Percentiles rank a stretch among this genome's conserved stretches.
These are phyloP conservation scores for Annulohypoxylon moriforme DNA, from an alignment of 495 filamentous ascomycete genomes.

Conservation along the genomic window DNA sequence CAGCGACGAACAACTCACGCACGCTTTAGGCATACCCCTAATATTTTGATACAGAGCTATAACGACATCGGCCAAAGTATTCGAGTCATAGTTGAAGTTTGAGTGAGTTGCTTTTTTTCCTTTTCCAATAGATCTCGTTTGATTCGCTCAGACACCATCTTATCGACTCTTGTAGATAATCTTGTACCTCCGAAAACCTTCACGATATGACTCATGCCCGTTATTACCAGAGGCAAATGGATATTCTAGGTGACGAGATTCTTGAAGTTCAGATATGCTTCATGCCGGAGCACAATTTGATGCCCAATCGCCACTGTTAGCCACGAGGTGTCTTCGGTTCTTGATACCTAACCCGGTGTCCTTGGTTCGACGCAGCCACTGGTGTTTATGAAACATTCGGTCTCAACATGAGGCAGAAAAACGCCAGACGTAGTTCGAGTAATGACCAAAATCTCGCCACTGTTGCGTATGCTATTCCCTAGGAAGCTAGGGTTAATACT, in stretches of 20 bases:
- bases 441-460: conserved; percentile 1
- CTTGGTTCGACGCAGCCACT: not conserved
- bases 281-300: conserved; percentile 17
- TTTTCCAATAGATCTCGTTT: not conserved
- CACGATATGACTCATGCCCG: conserved; percentile 11
- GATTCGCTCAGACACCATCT: not conserved
- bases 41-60: not conserved
- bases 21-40: not conserved
- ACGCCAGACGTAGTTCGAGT: not conserved
- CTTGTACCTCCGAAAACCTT: not conserved
- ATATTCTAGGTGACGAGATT: not conserved
- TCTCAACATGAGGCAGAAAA: not conserved
- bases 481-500: not conserved
- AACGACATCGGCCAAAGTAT: not conserved
- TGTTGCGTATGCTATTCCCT: not conserved
- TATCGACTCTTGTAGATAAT: not conserved
- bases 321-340: not conserved
- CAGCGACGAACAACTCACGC: not conserved
- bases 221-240: not conserved
- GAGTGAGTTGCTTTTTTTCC: not conserved
- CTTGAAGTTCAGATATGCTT: conserved; percentile 15
- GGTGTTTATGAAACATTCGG: conserved; percentile 15
- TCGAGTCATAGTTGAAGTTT: not conserved
- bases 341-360: conserved; percentile 24
- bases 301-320: conserved; percentile 27